phyloP scores from a whole-genome alignment of 768 basidiomycete genomes.

The Krasilnikovozyma curviuscula region DNA sequence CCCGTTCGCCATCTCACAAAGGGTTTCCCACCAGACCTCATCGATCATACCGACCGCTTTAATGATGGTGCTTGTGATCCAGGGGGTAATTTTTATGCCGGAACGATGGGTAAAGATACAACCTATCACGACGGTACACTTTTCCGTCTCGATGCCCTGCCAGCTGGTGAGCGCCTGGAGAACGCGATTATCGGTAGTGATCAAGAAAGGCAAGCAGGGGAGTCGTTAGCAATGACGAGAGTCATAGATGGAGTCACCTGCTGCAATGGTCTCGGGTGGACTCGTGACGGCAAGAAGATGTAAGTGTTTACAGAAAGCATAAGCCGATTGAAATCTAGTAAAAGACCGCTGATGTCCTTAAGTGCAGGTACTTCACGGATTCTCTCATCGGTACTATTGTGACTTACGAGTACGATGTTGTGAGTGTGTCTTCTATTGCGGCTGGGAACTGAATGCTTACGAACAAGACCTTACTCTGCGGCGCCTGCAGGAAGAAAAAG shows the following conservation, averaged over 20 bases:
- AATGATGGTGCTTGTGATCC: background rate
- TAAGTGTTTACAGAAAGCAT: too few relatives aligned
- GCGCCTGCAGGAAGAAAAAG: too few relatives aligned
- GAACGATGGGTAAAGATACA: background rate
- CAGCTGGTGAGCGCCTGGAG: background rate
- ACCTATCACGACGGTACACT: background rate
- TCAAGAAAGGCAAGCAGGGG: background rate
- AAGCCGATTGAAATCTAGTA: too few relatives aligned
- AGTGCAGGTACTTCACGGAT: background rate
- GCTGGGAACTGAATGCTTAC: background rate
- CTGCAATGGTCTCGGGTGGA: background rate
- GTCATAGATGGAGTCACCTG: background rate
- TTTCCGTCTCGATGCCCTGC: background rate
- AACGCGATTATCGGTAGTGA: background rate
- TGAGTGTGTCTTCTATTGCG: background rate
- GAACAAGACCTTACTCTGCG: too few relatives aligned
- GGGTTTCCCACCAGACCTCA: background rate
- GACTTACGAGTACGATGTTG: background rate
- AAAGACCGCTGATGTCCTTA: too few relatives aligned
- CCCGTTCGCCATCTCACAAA: background rate
- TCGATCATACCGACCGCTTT: background rate
- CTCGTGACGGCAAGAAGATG: background rate
- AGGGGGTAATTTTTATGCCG: background rate
- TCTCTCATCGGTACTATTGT: background rate
- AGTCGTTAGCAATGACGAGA: background rate